Conservation (phyloP, 305 asterid genomes). For the Solanum hybrid region DNA sequence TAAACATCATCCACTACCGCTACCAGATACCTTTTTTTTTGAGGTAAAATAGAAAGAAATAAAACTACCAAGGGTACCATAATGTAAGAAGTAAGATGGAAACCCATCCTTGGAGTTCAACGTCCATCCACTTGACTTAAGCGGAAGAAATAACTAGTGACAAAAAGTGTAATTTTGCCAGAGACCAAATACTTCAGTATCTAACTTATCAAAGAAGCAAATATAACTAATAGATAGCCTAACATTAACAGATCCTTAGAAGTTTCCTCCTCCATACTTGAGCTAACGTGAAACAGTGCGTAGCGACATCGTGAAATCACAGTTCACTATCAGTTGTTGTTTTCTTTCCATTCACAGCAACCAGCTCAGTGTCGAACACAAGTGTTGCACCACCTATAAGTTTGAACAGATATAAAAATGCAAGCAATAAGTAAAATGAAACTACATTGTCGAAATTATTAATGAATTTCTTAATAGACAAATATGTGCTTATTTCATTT, state of each 20-base stretch:
- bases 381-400: slow-evolving; percentile 88
- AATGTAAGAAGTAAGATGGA: background rate
- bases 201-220: background rate
- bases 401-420: background rate
- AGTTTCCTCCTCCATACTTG: background rate
- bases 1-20: background rate
- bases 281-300: background rate
- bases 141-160: background rate
- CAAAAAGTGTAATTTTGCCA: background rate
- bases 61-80: background rate
- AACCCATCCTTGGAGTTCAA: background rate
- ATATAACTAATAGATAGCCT: background rate
- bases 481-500: background rate
- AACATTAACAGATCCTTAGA: background rate
- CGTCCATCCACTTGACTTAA: background rate
- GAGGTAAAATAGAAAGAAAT: background rate
- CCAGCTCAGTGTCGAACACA: slow-evolving; percentile 84
- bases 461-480: background rate
- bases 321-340: slow-evolving; percentile 30
- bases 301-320: background rate
- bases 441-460: background rate
- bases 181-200: background rate
- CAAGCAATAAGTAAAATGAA: background rate
- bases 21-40: background rate
- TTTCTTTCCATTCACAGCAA: slow-evolving; percentile 79